Evolutionary conservation across 1,284 basidiomycete genomes (phyloP), one percentile per base, ranked within the genome.

Genomic region (Papiliotrema laurentii): DNA sequence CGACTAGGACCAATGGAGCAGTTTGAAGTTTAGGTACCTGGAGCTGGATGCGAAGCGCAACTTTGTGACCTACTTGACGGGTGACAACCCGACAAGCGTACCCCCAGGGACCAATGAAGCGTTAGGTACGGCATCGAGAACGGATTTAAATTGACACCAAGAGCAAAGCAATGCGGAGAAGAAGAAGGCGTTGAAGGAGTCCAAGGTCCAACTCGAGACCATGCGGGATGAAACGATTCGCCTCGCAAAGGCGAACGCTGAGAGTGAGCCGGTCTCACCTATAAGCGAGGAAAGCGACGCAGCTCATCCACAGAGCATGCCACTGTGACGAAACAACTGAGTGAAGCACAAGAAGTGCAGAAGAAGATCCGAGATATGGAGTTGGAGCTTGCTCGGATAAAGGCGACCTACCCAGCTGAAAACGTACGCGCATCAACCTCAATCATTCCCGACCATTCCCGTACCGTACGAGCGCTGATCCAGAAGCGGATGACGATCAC

Each of bases 21-120:
- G 86, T 59, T 79, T 90, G 22, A 91, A 91, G 69, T 88, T 87
- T 62, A 84, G 85, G 55, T 89, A 87, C 61, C 75, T 90, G 21
- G 87, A 91, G 61, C 86, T 89, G 69, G 87, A 89, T 59, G 86
- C 89, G 3, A 91, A 91, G 67, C 81, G 87, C 56, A 83, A 85
- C 68, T 91, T 90, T 63, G 79, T 90, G 61, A 85, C 84, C 64
- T 83, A 81, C 0, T 89, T 91, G 57, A 85, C 89, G 43, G 86
- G 83, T 2, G 72, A 87, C 54, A 85, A 88, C 51, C 85, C 86
- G 0, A 83, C 84, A 4, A 79, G 82, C 43, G 82, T 89, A 30
- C 83, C 81, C 3, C 81, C 81, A 6, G 84, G 84, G 22, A 83
- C 86, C 56, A 89, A 89, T 59, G 82, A 85, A 51, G 77, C 78